Conservation (phyloP, 176 grass and related monocot species). For the Raddia distichophylla region DNA sequence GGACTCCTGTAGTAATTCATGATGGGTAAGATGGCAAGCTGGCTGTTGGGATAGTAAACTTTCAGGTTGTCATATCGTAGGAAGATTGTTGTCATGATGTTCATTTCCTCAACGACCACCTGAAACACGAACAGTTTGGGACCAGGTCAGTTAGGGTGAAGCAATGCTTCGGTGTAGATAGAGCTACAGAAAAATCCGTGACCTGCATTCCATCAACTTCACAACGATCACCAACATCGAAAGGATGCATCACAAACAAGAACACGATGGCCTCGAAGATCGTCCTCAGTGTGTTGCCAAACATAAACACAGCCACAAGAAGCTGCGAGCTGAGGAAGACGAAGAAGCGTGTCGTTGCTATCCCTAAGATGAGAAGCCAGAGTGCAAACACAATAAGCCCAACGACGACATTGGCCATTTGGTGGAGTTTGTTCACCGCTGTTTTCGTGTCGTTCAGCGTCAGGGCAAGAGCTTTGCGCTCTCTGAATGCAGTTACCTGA, state of each 20-base stretch:
- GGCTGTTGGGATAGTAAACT: conserved; percentile 79
- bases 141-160: conserved; percentile 7
- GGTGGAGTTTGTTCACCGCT: conserved; percentile 94
- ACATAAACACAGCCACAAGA: conserved; percentile 78
- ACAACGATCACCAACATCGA: conserved; percentile 88
- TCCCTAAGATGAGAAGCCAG: conserved; percentile 79
- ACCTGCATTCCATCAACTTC: conserved; percentile 90
- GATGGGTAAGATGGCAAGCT: conserved; percentile 68
- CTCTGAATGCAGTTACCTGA: conserved; percentile 86
- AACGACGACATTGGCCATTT: conserved; percentile 83
- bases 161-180: background rate
- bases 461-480: conserved; percentile 89
- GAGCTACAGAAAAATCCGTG: background rate
- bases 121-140: conserved; percentile 40
- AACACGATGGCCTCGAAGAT: conserved; percentile 94
- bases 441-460: conserved; percentile 99
- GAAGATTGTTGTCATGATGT: conserved; percentile 93
- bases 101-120: conserved; percentile 98
- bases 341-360: conserved; percentile 80
- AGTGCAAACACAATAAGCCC: conserved; percentile 71
- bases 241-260: conserved; percentile 94
- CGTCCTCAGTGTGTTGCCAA: conserved; percentile 88
- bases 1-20: conserved; percentile 94
- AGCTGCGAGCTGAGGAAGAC: conserved; percentile 85
- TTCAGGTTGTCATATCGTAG: conserved; percentile 95